A percentile compares a stretch with the other conserved stretches of the same genome.
Evolutionary conservation across 208 protist genomes (phyloP).

Genomic region (Trypanosoma theileri): DNA sequence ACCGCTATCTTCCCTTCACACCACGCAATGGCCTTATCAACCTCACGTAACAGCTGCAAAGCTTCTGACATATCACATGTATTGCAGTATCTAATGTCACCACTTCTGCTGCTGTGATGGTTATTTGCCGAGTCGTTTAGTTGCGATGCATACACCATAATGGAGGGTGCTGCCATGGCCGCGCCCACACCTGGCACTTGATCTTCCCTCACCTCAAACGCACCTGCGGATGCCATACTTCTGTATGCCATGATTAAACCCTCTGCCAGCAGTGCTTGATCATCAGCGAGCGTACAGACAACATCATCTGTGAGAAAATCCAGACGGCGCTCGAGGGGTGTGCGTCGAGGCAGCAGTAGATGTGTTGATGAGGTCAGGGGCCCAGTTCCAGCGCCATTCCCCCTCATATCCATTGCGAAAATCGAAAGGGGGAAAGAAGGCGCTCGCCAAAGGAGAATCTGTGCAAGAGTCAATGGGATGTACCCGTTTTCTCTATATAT

Average conservation of each 20-base stretch:
- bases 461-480: too few species aligned
- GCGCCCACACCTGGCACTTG: neutral
- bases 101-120: neutral
- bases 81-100: neutral
- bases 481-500: too few species aligned
- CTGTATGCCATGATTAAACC: slow-evolving; percentile 15
- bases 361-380: too few species aligned
- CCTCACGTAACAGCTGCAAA: slow-evolving; percentile 2
- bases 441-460: slow-evolving; percentile 8
- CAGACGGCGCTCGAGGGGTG: neutral
- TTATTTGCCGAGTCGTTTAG: neutral
- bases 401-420: slow-evolving; percentile 2
- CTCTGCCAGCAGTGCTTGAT: slow-evolving; percentile 18
- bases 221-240: neutral
- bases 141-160: neutral
- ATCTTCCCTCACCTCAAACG: slow-evolving; percentile 1
- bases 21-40: slow-evolving; percentile 22
- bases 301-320: neutral
- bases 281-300: slow-evolving; percentile 9
- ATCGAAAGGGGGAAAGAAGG: slow-evolving; percentile 1
- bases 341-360: neutral
- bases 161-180: neutral
- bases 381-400: neutral
- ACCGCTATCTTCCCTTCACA: slow-evolving; percentile 22
- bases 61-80: neutral